Evolutionary conservation across 345 rosid species (phyloP), one percentile per base, ranked within the genome.

Genomic region (Murraya koenigii): DNA sequence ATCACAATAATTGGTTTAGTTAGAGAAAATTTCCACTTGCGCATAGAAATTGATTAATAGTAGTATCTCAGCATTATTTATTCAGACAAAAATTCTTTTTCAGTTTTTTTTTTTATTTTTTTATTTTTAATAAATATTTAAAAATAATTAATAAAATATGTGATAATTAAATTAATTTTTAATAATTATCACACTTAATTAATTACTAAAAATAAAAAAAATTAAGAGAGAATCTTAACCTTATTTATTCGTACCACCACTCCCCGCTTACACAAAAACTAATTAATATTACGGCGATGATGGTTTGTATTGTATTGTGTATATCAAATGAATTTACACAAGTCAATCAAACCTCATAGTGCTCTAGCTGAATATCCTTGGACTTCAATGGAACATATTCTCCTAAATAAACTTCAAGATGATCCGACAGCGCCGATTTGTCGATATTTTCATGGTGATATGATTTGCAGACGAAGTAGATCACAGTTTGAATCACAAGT

Each of bases 401-500:
- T 33, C 87, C 89, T 14, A 86, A 67, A 59, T 87, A 90, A 52
- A 80, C 94, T 52, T 87, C 87, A 28, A 86, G 90, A 52, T 88
- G 91, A 74, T 87, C 86, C 9, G 84, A 85, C 8, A 90, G 69
- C 5, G 88, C 85, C 7, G 88, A 85, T 72, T 89, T 87, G 72
- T 84, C 87, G 13, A 90, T 87, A 33, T 84, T 87, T 66, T 90
- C 86, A 74, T 81, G 91, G 74, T 90, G 92, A 63, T 85, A 82
- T 0, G 91, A 87, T 71, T 90, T 89, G 84, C 94, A 90, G 26
- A 87, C 89, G 30, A 87, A 86, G 86, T 85, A 89, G 28, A 89
- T 66, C 61, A 87, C 91, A 0, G 92, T 86, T 13, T 87, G 88
- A 26, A 85, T 69, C 0, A 86, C 89, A 28, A 87, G 84, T 62